phyloP scores from a whole-genome alignment of 2,329 filamentous ascomycete genomes.

The Aspergillus fumigatus region DNA sequence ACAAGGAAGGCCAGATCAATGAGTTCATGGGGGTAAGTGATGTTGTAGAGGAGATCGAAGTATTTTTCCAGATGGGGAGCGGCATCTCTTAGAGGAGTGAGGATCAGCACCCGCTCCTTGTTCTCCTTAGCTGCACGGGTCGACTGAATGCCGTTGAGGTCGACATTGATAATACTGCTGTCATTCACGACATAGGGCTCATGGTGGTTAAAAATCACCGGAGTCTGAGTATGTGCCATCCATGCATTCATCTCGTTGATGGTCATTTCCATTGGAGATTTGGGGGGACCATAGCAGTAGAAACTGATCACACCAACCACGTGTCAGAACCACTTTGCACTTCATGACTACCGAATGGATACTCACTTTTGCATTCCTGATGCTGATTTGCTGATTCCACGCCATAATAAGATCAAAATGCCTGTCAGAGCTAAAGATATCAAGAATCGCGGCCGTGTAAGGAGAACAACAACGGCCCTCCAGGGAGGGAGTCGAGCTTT shows the following conservation, averaged over 20 bases:
- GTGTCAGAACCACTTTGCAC: slow-evolving; percentile 10
- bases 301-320: slow-evolving; percentile 56
- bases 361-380: slow-evolving; percentile 86
- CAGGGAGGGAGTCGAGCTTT: slow-evolving; percentile 73
- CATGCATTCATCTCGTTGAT: slow-evolving; percentile 86
- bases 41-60: slow-evolving; percentile 83
- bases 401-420: slow-evolving; percentile 78
- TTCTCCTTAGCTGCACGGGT: slow-evolving; percentile 74
- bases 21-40: slow-evolving; percentile 90
- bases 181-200: slow-evolving; percentile 80
- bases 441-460: slow-evolving; percentile 75
- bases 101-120: slow-evolving; percentile 81
- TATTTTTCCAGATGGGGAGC: slow-evolving; percentile 77
- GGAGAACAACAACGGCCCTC: slow-evolving; percentile 63
- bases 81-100: slow-evolving; percentile 90
- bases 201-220: slow-evolving; percentile 95
- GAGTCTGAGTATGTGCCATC: slow-evolving; percentile 83
- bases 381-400: slow-evolving; percentile 73
- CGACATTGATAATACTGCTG: slow-evolving; percentile 69
- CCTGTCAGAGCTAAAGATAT: slow-evolving; percentile 66
- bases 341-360: neutral
- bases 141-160: slow-evolving; percentile 81
- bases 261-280: slow-evolving; percentile 94
- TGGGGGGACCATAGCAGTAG: slow-evolving; percentile 93
- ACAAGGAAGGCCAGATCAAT: slow-evolving; percentile 96